Evolutionary conservation across 2,329 filamentous ascomycete species (phyloP).

Genomic region (Nakataea oryzae): DNA sequence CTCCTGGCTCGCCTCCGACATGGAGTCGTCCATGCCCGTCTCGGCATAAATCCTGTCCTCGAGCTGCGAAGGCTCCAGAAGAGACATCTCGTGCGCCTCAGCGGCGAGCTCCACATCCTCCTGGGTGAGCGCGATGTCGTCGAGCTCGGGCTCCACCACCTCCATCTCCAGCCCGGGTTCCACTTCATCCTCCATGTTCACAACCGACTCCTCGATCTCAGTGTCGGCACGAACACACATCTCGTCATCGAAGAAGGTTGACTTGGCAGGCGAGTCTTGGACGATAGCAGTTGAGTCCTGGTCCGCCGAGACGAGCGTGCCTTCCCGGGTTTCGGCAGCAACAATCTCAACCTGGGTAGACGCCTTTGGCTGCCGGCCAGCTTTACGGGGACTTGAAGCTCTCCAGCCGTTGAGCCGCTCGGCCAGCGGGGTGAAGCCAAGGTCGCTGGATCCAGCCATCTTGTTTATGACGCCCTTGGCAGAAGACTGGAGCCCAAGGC

Average conservation of each 20-base stretch:
- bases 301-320: background rate
- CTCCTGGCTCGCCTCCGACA: slow-evolving; percentile 53
- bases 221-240: slow-evolving; percentile 31
- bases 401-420: slow-evolving; percentile 53
- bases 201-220: slow-evolving; percentile 8
- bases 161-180: slow-evolving; percentile 10
- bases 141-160: slow-evolving; percentile 25
- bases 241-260: slow-evolving; percentile 51
- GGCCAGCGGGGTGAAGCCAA: slow-evolving; percentile 56
- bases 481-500: slow-evolving; percentile 6
- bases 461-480: slow-evolving; percentile 13
- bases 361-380: slow-evolving; percentile 18
- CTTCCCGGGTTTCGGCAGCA: background rate
- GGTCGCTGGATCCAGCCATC: slow-evolving; percentile 5
- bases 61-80: slow-evolving; percentile 32
- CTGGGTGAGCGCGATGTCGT: slow-evolving; percentile 35
- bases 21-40: slow-evolving; percentile 26
- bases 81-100: slow-evolving; percentile 50
- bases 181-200: slow-evolving; percentile 10
- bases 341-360: background rate
- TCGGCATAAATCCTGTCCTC: slow-evolving; percentile 21
- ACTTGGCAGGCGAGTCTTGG: slow-evolving; percentile 28
- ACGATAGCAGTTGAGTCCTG: background rate
- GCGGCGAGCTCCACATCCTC: slow-evolving; percentile 48
- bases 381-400: slow-evolving; percentile 43